A percentile compares a stretch with the other conserved stretches of the same genome.
Conservation (phyloP, 2,329 filamentous ascomycete species). For the Setomelanomma holmii region DNA sequence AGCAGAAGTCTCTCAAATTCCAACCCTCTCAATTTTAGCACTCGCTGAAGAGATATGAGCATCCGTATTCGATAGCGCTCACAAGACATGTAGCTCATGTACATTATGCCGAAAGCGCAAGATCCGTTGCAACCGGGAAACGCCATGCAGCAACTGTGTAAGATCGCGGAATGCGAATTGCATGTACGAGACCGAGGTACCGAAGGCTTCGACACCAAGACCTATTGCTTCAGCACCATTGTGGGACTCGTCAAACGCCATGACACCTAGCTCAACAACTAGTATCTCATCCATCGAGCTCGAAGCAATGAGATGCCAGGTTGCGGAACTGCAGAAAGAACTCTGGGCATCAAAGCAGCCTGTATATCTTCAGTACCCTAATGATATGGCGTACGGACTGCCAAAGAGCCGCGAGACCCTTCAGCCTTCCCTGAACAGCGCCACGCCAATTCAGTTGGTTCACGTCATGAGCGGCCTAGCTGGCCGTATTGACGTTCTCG, state of each 20-base stretch:
- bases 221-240: constrained; percentile 6
- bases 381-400: background rate
- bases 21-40: too few relatives aligned
- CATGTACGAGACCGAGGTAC: constrained; percentile 53
- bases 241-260: constrained; percentile 1
- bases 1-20: too few relatives aligned
- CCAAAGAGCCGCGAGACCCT: background rate
- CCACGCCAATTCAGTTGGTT: constrained; percentile 34
- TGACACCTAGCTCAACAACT: constrained; percentile 14
- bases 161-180: constrained; percentile 63
- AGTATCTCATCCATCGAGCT: constrained; percentile 39
- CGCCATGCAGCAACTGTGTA: constrained; percentile 67
- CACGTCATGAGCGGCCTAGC: constrained; percentile 50
- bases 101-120: constrained; percentile 66
- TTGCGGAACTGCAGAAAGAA: constrained; percentile 56
- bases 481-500: constrained; percentile 55
- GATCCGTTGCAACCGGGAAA: constrained; percentile 66
- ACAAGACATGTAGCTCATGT: too few relatives aligned
- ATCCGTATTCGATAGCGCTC: too few relatives aligned
- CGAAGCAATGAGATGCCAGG: constrained; percentile 49
- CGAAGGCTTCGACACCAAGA: background rate
- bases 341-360: constrained; percentile 15
- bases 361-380: background rate
- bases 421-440: constrained; percentile 9
- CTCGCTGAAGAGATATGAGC: too few relatives aligned